Base-by-base conservation (phyloP, 192 early-diverging fungal genomes). In the Coemansia sp. region DNA sequence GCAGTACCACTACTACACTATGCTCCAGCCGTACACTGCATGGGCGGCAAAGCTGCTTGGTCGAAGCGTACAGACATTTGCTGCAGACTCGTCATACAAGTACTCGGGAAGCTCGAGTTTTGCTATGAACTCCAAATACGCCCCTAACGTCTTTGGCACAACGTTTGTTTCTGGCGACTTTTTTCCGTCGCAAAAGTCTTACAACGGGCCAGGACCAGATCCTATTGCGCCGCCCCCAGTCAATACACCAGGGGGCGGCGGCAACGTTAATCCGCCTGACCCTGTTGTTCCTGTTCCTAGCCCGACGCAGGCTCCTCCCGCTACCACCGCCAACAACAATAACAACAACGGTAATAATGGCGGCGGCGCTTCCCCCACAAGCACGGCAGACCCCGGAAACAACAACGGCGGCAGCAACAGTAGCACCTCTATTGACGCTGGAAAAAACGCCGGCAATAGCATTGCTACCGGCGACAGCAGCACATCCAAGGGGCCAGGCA, bases 1-100 rank as follows among this genome's bases (percentile, higher is more conserved):
- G 27, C 56, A 59, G 37, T 68, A 56, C 49, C 64, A 74, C 47
- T 58, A 63, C 52, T 74, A 68, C 43, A 66, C 60, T 5, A 45
- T 74, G 59, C 45, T 74, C n/a, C 52, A 67, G 49, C 64, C 64
- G 22, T 74, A 63, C 38, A 46, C 57, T 4, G 56, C 43, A 2
- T 74, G 71, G 71, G 60, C 60, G 5, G 38, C 53, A 27, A 53
- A 60, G 13, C 47, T 56, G 38, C 50, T 56, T 31, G 65, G 65
- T 46, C 48, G 49, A 43, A 47, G 25, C 8, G 39, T 68, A 26
- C 45, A 67, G 42, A 42, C 56, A 7, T 74, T 50, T 34, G 46
- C 57, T 8, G 21, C 40, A 8, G 55, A 59, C 21, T 22, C 34
- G 18, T 59, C 51, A 11, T 63, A 55, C 35, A 58, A 51, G 8